phyloP scores from a whole-genome alignment of 371 early-diverging fungal species.

The Apophysomyces ossiformis region DNA sequence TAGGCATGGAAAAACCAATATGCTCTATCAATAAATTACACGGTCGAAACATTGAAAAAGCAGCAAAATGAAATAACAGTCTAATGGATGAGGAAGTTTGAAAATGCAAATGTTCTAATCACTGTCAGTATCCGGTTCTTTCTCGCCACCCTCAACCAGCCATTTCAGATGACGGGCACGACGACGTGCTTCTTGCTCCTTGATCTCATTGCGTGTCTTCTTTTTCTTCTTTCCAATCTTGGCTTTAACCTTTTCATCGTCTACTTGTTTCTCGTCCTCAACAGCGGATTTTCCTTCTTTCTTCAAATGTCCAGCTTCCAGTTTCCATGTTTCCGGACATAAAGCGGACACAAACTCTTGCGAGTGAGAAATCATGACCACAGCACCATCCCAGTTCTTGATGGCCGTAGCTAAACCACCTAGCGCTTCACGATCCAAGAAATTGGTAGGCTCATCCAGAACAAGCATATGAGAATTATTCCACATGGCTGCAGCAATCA shows the following conservation, averaged over 20 bases:
- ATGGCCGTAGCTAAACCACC: constrained; percentile 86
- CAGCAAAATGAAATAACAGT: neutral
- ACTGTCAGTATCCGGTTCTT: constrained; percentile 72
- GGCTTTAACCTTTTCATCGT: constrained; percentile 63
- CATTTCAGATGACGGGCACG: constrained; percentile 75
- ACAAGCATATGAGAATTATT: constrained; percentile 83
- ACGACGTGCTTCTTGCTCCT: constrained; percentile 70
- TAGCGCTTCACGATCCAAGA: constrained; percentile 86
- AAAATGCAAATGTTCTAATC: constrained; percentile 48
- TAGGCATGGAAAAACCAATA: too few relatives aligned
- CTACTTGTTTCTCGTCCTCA: constrained; percentile 66
- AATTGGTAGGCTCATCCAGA: constrained; percentile 89
- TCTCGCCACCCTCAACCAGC: constrained; percentile 72
- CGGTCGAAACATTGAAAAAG: neutral
- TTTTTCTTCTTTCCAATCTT: constrained; percentile 82
- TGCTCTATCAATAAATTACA: neutral
- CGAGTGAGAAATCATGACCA: constrained; percentile 91
- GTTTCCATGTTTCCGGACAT: constrained; percentile 82
- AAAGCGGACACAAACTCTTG: constrained; percentile 78
- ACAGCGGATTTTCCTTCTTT: constrained; percentile 62
- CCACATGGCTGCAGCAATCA: constrained; percentile 86
- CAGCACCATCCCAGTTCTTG: constrained; percentile 81
- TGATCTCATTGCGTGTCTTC: constrained; percentile 78
- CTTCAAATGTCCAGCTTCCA: constrained; percentile 64
- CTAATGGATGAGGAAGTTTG: neutral